phyloP scores from a whole-genome alignment of 2,329 filamentous ascomycete genomes.

The Tothia fuscella region DNA sequence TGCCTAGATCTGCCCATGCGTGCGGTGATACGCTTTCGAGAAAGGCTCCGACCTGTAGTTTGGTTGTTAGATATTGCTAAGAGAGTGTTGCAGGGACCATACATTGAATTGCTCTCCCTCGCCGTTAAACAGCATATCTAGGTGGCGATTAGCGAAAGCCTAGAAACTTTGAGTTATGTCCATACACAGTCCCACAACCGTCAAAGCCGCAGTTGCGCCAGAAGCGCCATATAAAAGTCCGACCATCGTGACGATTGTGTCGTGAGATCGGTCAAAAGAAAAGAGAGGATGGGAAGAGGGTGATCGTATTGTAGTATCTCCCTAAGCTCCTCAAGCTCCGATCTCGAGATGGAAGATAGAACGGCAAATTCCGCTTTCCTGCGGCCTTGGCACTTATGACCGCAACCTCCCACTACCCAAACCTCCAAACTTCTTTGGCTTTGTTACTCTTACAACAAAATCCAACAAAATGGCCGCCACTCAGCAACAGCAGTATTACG shows the following conservation, averaged over 20 bases:
- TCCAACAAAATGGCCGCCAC: constrained; percentile 1
- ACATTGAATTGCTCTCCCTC: constrained; percentile 94
- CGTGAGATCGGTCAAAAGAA: too few relatives aligned
- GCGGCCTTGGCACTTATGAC: too few relatives aligned
- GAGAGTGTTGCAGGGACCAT: constrained; percentile 23
- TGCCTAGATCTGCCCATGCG: constrained; percentile 83
- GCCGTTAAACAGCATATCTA: constrained; percentile 98
- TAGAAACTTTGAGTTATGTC: constrained; percentile 13
- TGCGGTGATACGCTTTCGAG: constrained; percentile 90
- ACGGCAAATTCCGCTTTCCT: too few relatives aligned
- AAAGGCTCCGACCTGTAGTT: constrained; percentile 69
- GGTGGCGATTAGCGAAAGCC: constrained; percentile 18
- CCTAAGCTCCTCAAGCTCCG: too few relatives aligned
- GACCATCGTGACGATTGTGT: constrained; percentile 42
- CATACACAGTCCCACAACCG: constrained; percentile 70
- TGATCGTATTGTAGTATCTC: too few relatives aligned
- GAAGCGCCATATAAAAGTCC: constrained; percentile 60
- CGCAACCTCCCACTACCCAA: too few relatives aligned
- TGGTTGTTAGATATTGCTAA: constrained; percentile 6
- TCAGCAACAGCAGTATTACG: constrained; percentile 54
- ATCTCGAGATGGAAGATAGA: too few relatives aligned
- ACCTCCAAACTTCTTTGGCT: too few relatives aligned
- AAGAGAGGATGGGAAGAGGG: too few relatives aligned
- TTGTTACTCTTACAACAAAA: too few relatives aligned
- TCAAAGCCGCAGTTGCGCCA: constrained; percentile 54